Evolutionary conservation across 108 stramenopile genomes (phyloP).

Genomic region (Skeletonema menzelii): DNA sequence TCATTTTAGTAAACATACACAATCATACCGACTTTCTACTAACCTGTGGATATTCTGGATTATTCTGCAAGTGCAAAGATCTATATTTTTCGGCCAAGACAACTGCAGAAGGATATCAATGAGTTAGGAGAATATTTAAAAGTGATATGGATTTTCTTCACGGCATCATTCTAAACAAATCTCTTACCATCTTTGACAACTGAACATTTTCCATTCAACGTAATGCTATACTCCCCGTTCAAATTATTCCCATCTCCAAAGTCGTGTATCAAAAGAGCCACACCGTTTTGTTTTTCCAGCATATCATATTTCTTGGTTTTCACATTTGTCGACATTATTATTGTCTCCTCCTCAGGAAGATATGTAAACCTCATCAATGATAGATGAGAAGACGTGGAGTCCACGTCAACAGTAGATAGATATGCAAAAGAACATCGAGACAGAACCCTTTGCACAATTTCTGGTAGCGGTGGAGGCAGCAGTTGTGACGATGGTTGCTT

Average conservation of each 20-base stretch:
- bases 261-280: constrained; percentile 58
- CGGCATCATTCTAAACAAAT: background rate
- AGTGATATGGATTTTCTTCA: background rate
- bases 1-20: background rate
- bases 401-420: constrained; percentile 57
- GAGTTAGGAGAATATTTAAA: background rate
- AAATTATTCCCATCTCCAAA: constrained; percentile 33
- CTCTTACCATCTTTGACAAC: constrained; percentile 45
- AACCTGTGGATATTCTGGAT: constrained; percentile 70
- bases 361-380: constrained; percentile 72
- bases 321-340: constrained; percentile 62
- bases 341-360: constrained; percentile 43
- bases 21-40: background rate
- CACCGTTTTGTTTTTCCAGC: constrained; percentile 58
- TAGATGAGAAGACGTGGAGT: constrained; percentile 36
- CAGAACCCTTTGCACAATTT: constrained; percentile 44
- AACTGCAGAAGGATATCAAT: background rate
- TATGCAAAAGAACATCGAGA: constrained; percentile 57
- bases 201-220: constrained; percentile 62
- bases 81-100: constrained; percentile 48
- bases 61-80: constrained; percentile 49
- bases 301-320: constrained; percentile 68
- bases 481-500: constrained; percentile 19
- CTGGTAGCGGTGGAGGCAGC: constrained; percentile 57
- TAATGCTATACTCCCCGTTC: constrained; percentile 57